phyloP scores from a whole-genome alignment of 2,329 filamentous ascomycete species.

The Phialocephala subalpina region DNA sequence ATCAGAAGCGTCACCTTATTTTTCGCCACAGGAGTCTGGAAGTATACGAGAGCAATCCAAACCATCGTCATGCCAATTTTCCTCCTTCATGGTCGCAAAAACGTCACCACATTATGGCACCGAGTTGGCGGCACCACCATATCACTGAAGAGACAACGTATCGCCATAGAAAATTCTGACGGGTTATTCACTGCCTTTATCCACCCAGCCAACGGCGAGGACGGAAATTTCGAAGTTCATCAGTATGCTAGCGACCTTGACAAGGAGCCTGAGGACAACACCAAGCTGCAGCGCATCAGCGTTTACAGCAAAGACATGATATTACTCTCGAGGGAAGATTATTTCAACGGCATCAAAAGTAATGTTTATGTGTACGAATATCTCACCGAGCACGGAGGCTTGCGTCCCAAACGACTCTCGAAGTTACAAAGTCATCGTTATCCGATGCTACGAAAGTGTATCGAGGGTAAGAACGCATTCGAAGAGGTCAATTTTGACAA shows the following conservation, averaged over 20 bases:
- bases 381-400: constrained; percentile 42
- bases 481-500: constrained; percentile 60
- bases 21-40: constrained; percentile 56
- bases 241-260: constrained; percentile 39
- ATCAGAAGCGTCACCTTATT: constrained; percentile 45
- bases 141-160: constrained; percentile 53
- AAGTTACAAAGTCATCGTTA: constrained; percentile 44
- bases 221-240: constrained; percentile 30
- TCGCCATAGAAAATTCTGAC: constrained; percentile 55
- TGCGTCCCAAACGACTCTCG: constrained; percentile 34
- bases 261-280: constrained; percentile 52
- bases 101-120: constrained; percentile 55
- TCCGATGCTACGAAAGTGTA: constrained; percentile 54
- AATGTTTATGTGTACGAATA: constrained; percentile 61
- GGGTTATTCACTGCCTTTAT: constrained; percentile 58
- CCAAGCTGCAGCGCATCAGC: constrained; percentile 52
- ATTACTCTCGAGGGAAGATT: constrained; percentile 45
- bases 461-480: constrained; percentile 52
- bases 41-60: constrained; percentile 54
- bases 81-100: constrained; percentile 54
- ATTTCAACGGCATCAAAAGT: constrained; percentile 45
- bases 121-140: constrained; percentile 58
- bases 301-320: constrained; percentile 56
- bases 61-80: constrained; percentile 44
- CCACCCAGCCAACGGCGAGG: constrained; percentile 23